Conservation (phyloP, 805 yeast species). For the Ascoidea asiatica region DNA sequence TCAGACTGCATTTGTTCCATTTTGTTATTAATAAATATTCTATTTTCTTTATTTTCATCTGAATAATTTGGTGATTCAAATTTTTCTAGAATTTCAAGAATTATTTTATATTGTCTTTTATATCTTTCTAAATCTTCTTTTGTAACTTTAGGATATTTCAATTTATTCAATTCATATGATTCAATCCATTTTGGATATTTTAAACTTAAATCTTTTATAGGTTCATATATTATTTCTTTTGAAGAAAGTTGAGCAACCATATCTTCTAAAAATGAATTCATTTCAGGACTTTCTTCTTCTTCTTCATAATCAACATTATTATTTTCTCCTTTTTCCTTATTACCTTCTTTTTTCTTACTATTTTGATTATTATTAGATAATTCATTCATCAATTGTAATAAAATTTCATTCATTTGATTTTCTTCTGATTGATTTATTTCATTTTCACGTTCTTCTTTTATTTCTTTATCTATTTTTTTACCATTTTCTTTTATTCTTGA, state of each 20-base stretch:
- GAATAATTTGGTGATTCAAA: constrained; percentile 56
- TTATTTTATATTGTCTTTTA: constrained; percentile 45
- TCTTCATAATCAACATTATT: constrained; percentile 20
- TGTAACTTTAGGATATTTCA: no score
- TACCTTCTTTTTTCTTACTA: constrained; percentile 28
- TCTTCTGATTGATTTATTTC: constrained; percentile 24
- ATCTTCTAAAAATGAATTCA: constrained; percentile 49
- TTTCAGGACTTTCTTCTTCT: constrained; percentile 42
- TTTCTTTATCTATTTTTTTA: constrained; percentile 48
- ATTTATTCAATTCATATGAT: constrained; percentile 29
- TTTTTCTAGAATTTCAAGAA: constrained; percentile 43
- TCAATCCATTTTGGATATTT: constrained; percentile 65
- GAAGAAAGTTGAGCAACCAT: constrained; percentile 75
- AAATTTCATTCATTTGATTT: constrained; percentile 45
- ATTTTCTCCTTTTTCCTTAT: constrained; percentile 17
- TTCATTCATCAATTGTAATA: constrained; percentile 37
- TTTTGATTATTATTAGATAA: constrained; percentile 21
- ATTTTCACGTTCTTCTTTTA: constrained; percentile 28
- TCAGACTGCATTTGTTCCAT: constrained; percentile 60
- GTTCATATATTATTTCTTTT: constrained; percentile 78
- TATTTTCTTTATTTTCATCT: constrained; percentile 27
- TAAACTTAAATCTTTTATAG: constrained; percentile 64
- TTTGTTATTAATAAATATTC: constrained; percentile 39
- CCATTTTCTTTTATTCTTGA: constrained; percentile 69
- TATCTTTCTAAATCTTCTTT: constrained; percentile 39